phyloP scores from a whole-genome alignment of 345 rosid genomes.

The Chamaenerion angustifolium region DNA sequence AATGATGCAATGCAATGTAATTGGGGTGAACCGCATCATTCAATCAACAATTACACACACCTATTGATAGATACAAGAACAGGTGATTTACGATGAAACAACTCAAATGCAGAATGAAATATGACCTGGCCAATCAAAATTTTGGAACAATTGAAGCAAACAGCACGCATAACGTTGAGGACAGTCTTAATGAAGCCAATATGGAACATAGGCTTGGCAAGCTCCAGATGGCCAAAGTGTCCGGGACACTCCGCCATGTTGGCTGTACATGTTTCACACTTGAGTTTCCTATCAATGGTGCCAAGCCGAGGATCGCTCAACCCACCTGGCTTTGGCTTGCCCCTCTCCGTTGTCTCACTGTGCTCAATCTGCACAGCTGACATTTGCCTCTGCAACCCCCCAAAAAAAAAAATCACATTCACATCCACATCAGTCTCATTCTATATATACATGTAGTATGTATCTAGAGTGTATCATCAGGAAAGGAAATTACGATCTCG shows the following conservation, averaged over 20 bases:
- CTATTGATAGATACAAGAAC: too few relatives aligned
- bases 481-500: conserved; percentile 56
- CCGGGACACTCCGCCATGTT: conserved; percentile 97
- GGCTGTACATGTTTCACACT: conserved; percentile 87
- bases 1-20: too few relatives aligned
- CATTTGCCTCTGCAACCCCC: conserved; percentile 75
- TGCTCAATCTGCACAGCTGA: conserved; percentile 81
- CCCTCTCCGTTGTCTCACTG: conserved; percentile 81
- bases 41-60: too few relatives aligned
- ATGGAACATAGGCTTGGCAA: conserved; percentile 95
- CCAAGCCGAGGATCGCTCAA: conserved; percentile 81
- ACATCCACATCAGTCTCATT: too few relatives aligned
- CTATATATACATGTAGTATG: too few relatives aligned
- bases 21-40: too few relatives aligned
- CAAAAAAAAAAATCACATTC: background rate
- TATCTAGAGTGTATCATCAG: background rate
- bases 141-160: conserved; percentile 94
- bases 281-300: conserved; percentile 79
- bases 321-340: conserved; percentile 73
- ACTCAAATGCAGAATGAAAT: too few relatives aligned
- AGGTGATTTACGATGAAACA: too few relatives aligned
- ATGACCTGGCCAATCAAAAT: conserved; percentile 75
- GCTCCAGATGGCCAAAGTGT: conserved; percentile 92
- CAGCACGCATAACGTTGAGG: conserved; percentile 73
- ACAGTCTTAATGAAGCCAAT: conserved; percentile 90